Evolutionary conservation across 441 rosid species (phyloP).

Genomic region (Mallotus japonicus): DNA sequence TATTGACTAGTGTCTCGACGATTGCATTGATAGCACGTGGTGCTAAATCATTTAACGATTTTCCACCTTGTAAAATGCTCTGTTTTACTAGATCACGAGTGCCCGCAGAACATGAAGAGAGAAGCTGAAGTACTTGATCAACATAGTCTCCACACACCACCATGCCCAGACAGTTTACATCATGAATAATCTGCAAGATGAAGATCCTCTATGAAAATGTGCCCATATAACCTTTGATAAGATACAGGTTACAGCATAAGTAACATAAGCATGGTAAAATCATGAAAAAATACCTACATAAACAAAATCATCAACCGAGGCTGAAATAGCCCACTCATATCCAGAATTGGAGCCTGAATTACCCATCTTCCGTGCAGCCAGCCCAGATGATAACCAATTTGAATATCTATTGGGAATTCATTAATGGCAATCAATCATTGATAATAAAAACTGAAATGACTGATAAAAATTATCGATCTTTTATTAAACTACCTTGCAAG

Average conservation of each 20-base stretch:
- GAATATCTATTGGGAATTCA: conserved; percentile 53
- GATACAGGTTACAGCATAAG: conserved; percentile 9
- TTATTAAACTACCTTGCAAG: conserved; percentile 63
- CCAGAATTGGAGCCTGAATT: conserved; percentile 60
- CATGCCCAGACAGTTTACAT: conserved; percentile 56
- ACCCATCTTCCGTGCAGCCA: conserved; percentile 56
- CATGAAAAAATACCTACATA: conserved; percentile 54
- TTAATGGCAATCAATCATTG: conserved; percentile 10
- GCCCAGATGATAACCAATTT: conserved; percentile 81
- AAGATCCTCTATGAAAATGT: conserved; percentile 28
- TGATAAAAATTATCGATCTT: conserved; percentile 4
- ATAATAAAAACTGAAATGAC: conserved; percentile 4
- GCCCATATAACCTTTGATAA: conserved; percentile 12
- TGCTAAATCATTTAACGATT: conserved; percentile 50
- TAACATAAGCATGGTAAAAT: conserved; percentile 15
- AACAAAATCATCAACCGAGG: conserved; percentile 72
- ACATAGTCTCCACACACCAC: conserved; percentile 72
- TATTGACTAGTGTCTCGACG: conserved; percentile 67
- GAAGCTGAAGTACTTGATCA: conserved; percentile 51
- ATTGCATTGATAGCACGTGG: conserved; percentile 57
- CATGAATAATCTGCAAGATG: conserved; percentile 82
- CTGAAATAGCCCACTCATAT: conserved; percentile 86
- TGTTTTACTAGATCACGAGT: conserved; percentile 63
- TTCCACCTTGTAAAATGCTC: conserved; percentile 76
- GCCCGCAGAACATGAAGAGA: conserved; percentile 71